phyloP scores from a whole-genome alignment of 306 rosid species.

The Alnus rubra region DNA sequence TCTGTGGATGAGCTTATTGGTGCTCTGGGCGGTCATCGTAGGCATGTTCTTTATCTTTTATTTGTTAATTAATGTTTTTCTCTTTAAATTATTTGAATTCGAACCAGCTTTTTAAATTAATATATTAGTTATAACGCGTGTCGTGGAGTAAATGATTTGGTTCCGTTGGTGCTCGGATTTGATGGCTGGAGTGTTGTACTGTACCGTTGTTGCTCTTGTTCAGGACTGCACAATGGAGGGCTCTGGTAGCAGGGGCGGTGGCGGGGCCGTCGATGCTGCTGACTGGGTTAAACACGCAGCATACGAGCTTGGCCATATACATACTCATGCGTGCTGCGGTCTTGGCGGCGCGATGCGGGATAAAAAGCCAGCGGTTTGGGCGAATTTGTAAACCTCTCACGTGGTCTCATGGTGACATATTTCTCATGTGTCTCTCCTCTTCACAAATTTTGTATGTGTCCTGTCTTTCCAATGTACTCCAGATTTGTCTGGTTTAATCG shows the following conservation, averaged over 20 bases:
- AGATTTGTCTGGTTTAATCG: background rate
- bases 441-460: slow-evolving; percentile 84
- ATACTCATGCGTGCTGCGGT: slow-evolving; percentile 95
- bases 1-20: slow-evolving; percentile 79
- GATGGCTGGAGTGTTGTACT: slow-evolving; percentile 16
- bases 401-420: slow-evolving; percentile 92
- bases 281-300: slow-evolving; percentile 81
- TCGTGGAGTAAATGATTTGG: background rate
- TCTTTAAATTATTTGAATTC: background rate
- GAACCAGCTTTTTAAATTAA: background rate
- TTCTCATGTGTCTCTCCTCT: slow-evolving; percentile 96
- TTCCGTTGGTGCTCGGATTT: slow-evolving; percentile 20
- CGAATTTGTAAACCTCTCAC: slow-evolving; percentile 87
- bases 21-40: slow-evolving; percentile 76
- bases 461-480: background rate
- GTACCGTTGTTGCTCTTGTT: slow-evolving; percentile 36
- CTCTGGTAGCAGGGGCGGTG: slow-evolving; percentile 86
- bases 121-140: background rate
- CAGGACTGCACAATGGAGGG: slow-evolving; percentile 97
- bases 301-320: slow-evolving; percentile 86
- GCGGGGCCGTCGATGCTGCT: slow-evolving; percentile 95
- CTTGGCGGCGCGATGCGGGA: slow-evolving; percentile 90
- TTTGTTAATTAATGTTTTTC: background rate
- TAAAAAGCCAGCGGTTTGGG: slow-evolving; percentile 89
- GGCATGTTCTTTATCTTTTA: slow-evolving; percentile 63